phyloP scores from a whole-genome alignment of 139 green algal species.

The Trebouxia sp. region DNA sequence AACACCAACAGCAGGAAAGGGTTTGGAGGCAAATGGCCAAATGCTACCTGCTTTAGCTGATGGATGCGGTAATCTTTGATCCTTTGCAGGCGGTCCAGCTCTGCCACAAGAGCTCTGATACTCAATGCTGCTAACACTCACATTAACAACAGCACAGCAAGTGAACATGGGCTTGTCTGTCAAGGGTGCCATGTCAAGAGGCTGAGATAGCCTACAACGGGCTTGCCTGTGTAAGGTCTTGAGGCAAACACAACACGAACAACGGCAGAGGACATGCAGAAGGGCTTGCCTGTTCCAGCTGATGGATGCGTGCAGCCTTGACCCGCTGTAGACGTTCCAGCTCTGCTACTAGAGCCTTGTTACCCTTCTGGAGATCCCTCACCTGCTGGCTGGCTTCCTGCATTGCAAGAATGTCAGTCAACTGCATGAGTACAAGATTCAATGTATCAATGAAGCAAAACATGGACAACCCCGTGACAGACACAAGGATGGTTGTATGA shows the following conservation, averaged over 20 bases:
- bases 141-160: too few species aligned
- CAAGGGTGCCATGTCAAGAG: too few species aligned
- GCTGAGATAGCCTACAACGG: too few species aligned
- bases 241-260: too few species aligned
- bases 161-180: too few species aligned
- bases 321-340: not conserved
- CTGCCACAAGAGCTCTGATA: constrained; percentile 15
- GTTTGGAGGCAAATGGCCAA: too few species aligned
- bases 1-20: too few species aligned
- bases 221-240: too few species aligned
- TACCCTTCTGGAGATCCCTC: constrained; percentile 37
- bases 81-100: constrained; percentile 4
- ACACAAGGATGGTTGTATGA: too few species aligned
- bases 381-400: constrained; percentile 14
- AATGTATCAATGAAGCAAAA: not conserved
- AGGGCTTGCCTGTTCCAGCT: constrained; percentile 20
- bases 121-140: too few species aligned
- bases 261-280: too few species aligned
- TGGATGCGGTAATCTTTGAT: not conserved
- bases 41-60: constrained; percentile 20
- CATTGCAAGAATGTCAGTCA: not conserved
- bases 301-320: constrained; percentile 1
- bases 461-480: not conserved
- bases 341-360: constrained; percentile 28
- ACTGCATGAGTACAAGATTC: not conserved